Conservation (phyloP, 2,329 filamentous ascomycete genomes). For the Ascochyta clinopodiicola region DNA sequence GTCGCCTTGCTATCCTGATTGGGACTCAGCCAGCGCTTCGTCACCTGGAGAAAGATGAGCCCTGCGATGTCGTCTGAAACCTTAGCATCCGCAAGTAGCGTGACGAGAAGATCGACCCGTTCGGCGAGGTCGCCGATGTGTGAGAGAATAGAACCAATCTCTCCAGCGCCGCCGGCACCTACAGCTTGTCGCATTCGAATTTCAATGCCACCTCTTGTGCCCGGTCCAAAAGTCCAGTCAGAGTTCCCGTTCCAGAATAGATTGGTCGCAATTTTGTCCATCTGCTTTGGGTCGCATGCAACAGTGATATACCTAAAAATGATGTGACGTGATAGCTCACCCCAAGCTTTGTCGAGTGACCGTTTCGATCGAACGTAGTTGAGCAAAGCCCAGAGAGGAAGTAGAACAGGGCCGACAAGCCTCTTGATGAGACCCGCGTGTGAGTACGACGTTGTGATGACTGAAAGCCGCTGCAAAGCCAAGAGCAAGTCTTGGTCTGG, state of each 20-base stretch:
- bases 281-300: constrained; percentile 58
- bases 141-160: constrained; percentile 71
- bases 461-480: constrained; percentile 62
- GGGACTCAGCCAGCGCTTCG: constrained; percentile 63
- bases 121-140: constrained; percentile 38
- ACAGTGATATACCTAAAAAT: constrained; percentile 61
- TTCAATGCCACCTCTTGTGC: constrained; percentile 59
- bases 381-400: constrained; percentile 69
- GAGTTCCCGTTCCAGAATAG: constrained; percentile 62
- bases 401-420: constrained; percentile 64
- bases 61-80: constrained; percentile 64
- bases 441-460: constrained; percentile 67
- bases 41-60: constrained; percentile 65
- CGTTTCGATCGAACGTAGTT: constrained; percentile 55
- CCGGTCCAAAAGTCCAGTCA: constrained; percentile 62
- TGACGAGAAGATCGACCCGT: constrained; percentile 32
- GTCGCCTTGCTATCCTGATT: constrained; percentile 14
- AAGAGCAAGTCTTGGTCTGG: constrained; percentile 55
- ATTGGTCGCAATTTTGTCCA: constrained; percentile 60
- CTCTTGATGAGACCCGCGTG: constrained; percentile 70
- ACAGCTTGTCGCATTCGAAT: constrained; percentile 66
- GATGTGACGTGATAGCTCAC: constrained; percentile 29
- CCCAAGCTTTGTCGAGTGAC: constrained; percentile 37
- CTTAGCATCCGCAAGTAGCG: constrained; percentile 55
- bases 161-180: constrained; percentile 71